phyloP scores from a whole-genome alignment of 352 stramenopile species.

The Peronospora belbahrii region DNA sequence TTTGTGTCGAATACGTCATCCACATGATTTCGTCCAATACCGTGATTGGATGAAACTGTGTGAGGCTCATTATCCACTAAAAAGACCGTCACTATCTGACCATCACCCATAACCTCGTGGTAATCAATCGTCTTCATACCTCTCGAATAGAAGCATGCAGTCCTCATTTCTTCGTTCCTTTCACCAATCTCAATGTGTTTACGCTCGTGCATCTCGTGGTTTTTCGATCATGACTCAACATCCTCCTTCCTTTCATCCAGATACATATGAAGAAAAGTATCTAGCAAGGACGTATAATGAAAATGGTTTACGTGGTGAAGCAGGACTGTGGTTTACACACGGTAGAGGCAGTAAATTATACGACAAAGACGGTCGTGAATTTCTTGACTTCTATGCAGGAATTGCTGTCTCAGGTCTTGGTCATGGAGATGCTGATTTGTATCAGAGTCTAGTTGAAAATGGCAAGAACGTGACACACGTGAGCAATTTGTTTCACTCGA shows the following conservation, averaged over 20 bases:
- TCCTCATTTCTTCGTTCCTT: too few relatives aligned
- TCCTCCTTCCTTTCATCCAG: conserved; percentile 44
- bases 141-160: too few relatives aligned
- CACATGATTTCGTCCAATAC: too few relatives aligned
- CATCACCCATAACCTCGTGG: too few relatives aligned
- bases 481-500: conserved; percentile 96
- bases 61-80: too few relatives aligned
- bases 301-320: conserved; percentile 59
- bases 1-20: too few relatives aligned
- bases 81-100: too few relatives aligned
- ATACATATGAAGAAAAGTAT: conserved; percentile 76
- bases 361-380: conserved; percentile 73
- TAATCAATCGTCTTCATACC: too few relatives aligned
- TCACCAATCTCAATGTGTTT: too few relatives aligned
- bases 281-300: conserved; percentile 78
- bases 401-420: conserved; percentile 86
- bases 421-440: conserved; percentile 87
- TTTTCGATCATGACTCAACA: too few relatives aligned
- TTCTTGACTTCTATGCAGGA: conserved; percentile 92
- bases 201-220: too few relatives aligned
- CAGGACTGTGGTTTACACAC: conserved; percentile 69
- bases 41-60: too few relatives aligned
- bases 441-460: conserved; percentile 52
- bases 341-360: conserved; percentile 90
- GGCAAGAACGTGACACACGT: conserved; percentile 89